Percentiles rank a stretch among this genome's conserved stretches.
These are phyloP conservation scores for Dictyophora rubrovolvata DNA, from an alignment of 768 basidiomycete genomes.

Conservation along the genomic window DNA sequence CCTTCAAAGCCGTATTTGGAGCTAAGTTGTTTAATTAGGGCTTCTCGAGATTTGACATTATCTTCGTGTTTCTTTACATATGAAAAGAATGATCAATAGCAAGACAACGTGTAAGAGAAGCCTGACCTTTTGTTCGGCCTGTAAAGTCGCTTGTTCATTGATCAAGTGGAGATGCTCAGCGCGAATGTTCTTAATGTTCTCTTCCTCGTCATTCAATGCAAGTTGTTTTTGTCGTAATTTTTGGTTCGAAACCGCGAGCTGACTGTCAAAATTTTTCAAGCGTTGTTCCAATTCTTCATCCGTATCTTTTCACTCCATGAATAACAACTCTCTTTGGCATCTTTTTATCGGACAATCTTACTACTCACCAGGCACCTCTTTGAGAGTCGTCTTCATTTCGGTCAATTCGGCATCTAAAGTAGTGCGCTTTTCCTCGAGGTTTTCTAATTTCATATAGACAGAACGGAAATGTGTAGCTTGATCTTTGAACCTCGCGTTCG, in stretches of 20 bases:
- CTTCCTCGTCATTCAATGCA: constrained; percentile 30
- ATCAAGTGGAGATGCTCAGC: constrained; percentile 46
- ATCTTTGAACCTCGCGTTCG: constrained; percentile 76
- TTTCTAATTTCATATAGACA: constrained; percentile 61
- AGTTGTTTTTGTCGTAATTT: constrained; percentile 33
- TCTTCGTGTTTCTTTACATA: constrained; percentile 49
- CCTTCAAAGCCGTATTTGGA: constrained; percentile 64
- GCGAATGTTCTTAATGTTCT: constrained; percentile 23
- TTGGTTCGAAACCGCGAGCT: constrained; percentile 8
- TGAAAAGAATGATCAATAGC: constrained; percentile 20
- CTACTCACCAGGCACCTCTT: constrained; percentile 51
- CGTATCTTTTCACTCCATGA: constrained; percentile 36
- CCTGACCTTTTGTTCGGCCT: constrained; percentile 62
- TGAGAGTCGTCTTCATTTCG: constrained; percentile 51
- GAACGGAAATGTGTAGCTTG: constrained; percentile 79
- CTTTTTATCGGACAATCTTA: not conserved
- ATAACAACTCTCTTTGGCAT: not conserved
- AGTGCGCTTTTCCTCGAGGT: constrained; percentile 50
- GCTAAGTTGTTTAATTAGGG: constrained; percentile 58
- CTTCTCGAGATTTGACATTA: constrained; percentile 61
- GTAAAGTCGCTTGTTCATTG: constrained; percentile 54
- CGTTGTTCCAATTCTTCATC: constrained; percentile 53
- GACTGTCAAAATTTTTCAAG: constrained; percentile 22
- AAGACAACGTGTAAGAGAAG: not conserved
- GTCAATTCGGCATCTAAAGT: constrained; percentile 51